Evolutionary conservation across 164 flowering plant species (phyloP), one percentile per base, ranked within the genome.

Genomic region (Nymphaea colorata): DNA sequence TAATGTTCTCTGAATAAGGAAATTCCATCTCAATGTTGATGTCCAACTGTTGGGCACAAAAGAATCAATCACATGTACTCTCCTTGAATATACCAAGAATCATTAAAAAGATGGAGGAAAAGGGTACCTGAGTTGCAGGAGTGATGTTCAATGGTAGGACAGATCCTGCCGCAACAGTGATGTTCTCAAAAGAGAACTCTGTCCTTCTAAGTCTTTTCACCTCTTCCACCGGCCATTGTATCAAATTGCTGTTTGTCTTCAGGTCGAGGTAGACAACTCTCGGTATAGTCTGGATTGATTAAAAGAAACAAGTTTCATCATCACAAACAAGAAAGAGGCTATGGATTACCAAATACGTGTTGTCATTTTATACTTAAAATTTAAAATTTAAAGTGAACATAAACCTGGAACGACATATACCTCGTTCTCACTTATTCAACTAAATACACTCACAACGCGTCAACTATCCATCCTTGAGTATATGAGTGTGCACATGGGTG

Each of bases 161-260:
- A 3, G 87, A 79, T 25, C 90, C 96, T 6, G 92, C 71, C 64
- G 15, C 64, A 3, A 88, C 62, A 67, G 71, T 42, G n/a, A 89
- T 65, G 4, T 80, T 66, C 16, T 73, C 41, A 25, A 82, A 87
- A 2, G 76, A 77, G 53, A 61, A 65, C 53, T 73, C 62, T 43
- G 44, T 76, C 18, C 66, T 6, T 71, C 98, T 86, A 78, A 93
- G 79, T 62, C 81, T 81, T 78, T 90, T 88, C 0, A 86, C 75
- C 73, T 93, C 98, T 61, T 83, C 80, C 25, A 88, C 87, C 4
- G 98, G 98, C 96, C 96, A 93, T 64, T 83, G 90, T 36, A 90
- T 76, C 43, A 93, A 53, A 72, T 88, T 79, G 60, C 64, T 80
- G 5, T 88, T 85, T 0, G 96, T 93, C 71, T 82, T 82, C 43